Percentiles rank a stretch among this genome's conserved stretches.
These are phyloP conservation scores for Mucor plumbeus DNA, from an alignment of 371 early-diverging fungal genomes.

Conservation along the genomic window DNA sequence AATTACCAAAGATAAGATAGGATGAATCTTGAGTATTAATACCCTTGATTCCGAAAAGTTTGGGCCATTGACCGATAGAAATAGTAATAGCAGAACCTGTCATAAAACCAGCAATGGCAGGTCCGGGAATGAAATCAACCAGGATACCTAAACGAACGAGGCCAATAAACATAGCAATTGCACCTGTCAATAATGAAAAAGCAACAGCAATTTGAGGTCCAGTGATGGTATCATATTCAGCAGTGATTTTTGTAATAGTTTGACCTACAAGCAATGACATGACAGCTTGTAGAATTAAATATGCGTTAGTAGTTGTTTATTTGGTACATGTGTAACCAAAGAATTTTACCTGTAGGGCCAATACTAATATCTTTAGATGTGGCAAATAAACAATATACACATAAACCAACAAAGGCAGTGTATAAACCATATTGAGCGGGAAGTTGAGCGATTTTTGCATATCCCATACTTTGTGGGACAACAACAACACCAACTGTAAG, in stretches of 20 bases:
- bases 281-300: constrained; percentile 57
- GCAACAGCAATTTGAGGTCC: constrained; percentile 58
- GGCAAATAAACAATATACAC: constrained; percentile 81
- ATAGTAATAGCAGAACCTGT: constrained; percentile 85
- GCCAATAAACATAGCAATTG: constrained; percentile 73
- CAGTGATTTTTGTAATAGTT: constrained; percentile 54
- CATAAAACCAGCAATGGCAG: constrained; percentile 74
- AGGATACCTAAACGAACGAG: constrained; percentile 81
- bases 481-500: constrained; percentile 88
- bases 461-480: constrained; percentile 88
- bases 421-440: constrained; percentile 89
- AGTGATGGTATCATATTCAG: constrained; percentile 39
- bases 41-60: constrained; percentile 73
- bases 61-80: constrained; percentile 77
- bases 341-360: constrained; percentile 72
- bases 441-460: constrained; percentile 83
- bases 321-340: background rate
- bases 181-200: constrained; percentile 65
- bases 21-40: constrained; percentile 67
- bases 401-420: constrained; percentile 74
- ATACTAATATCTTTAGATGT: constrained; percentile 89
- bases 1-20: constrained; percentile 62
- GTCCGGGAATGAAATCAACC: constrained; percentile 87
- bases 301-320: background rate
- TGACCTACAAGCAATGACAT: constrained; percentile 82